Conservation (phyloP, 2,329 filamentous ascomycete genomes). For the Colletotrichum sp. region DNA sequence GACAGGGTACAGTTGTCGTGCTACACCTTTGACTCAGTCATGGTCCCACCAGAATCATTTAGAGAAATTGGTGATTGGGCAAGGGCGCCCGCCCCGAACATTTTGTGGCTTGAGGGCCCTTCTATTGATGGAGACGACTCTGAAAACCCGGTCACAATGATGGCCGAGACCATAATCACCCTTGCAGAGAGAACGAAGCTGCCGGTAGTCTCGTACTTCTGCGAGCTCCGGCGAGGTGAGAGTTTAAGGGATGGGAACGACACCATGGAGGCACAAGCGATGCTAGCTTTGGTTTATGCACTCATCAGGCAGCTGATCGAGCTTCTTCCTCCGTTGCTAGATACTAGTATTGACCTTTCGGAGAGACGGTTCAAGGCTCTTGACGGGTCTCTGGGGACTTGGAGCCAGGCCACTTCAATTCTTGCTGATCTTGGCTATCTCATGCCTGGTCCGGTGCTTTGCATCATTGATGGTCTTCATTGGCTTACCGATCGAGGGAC, state of each 20-base stretch:
- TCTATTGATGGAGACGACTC: background rate
- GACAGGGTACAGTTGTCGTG: background rate
- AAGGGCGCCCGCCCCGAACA: fast-evolving
- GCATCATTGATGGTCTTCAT: background rate
- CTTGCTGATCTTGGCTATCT: background rate
- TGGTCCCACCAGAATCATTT: background rate
- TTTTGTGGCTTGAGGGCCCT: slow-evolving; percentile 21
- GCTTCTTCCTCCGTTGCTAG: background rate
- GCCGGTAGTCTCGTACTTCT: slow-evolving; percentile 23
- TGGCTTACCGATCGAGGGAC: background rate
- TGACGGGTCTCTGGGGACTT: background rate
- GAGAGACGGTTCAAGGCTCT: background rate
- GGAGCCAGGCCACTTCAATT: background rate
- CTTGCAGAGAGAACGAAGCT: background rate
- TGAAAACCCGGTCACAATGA: slow-evolving; percentile 11
- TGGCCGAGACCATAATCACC: background rate
- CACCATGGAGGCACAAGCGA: background rate
- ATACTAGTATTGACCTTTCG: background rate
- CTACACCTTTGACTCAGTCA: background rate
- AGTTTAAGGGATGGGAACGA: background rate
- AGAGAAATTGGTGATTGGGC: background rate
- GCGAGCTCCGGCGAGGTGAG: slow-evolving; percentile 3
- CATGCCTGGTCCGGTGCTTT: background rate
- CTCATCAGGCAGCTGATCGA: slow-evolving; percentile 22
- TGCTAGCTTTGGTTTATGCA: background rate